Evolutionary conservation across 2,329 filamentous ascomycete species (phyloP), one percentile per base, ranked within the genome.

Genomic region (Colletotrichum ledebouriae): DNA sequence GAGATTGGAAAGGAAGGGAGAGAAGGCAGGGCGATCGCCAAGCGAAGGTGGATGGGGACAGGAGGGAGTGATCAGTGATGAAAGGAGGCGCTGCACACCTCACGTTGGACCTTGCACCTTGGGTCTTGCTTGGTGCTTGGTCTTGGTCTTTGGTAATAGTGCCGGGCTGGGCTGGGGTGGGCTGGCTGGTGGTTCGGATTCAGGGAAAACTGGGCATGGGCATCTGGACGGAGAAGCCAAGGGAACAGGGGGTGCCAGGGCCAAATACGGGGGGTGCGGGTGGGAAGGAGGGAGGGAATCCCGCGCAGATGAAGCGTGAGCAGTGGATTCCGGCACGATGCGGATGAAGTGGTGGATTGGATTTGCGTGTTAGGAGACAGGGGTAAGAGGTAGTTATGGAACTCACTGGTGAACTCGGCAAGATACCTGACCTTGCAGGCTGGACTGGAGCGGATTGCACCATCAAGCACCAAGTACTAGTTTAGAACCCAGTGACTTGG

Each of bases 11-110:
- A 59, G 61, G 62, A 53, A 64, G 61, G 55, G 53, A 59, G 60
- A 63, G 60, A 66, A 60, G 55, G 55, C 61, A 47, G 59, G 49
- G 25, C 33, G 63, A 58, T 67, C 64, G 64, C 52, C 59, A 67
- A 68, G 62, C 65, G 47, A 59, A 49, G 60, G 56, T 59, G 66
- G 55, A 69, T 58, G 62, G 66, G 62, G 66, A 60, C 20, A 25
- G 55, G 34, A 50, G 41, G 55, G 37, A 39, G 37, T 39, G 37
- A 39, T 39, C 37, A 63, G 59, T 67, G 64, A 67, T 67, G 64
- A 67, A 63, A 63, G 64, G 64, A 67, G 59, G 59, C 59, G 59
- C 39, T 22, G 61, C 29, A n/a, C 20, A 29, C 29, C 29, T 29
- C 29, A 29, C 29, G 29, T 29, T 29, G 29, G 29, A 29, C 29